These are phyloP conservation scores for Globisporangium recalcitrans DNA, from an alignment of 352 stramenopile species.

Conservation along the genomic window DNA sequence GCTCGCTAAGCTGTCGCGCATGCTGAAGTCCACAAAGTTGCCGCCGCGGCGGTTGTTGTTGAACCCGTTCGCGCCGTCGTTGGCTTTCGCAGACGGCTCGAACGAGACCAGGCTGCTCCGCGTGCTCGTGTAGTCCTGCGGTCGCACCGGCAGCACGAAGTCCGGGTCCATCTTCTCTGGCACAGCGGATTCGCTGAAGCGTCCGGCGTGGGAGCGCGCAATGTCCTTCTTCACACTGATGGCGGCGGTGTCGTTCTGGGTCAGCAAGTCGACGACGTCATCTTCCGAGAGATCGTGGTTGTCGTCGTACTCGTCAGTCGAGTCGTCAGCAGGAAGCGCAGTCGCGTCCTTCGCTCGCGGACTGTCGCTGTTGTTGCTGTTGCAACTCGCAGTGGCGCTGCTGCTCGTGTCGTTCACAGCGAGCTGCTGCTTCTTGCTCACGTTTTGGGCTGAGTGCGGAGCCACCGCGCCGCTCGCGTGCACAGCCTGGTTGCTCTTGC, in stretches of 20 bases:
- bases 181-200: constrained; percentile 20
- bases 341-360: background rate
- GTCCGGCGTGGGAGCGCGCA: constrained; percentile 1
- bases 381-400: constrained; percentile 6
- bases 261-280: background rate
- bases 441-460: background rate
- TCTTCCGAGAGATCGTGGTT: background rate
- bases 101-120: constrained; percentile 58
- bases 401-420: background rate
- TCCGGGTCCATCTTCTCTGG: constrained; percentile 30
- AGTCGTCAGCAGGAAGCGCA: background rate
- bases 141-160: constrained; percentile 32
- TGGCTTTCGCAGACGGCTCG: constrained; percentile 25
- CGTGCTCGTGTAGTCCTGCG: constrained; percentile 27
- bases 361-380: constrained; percentile 8
- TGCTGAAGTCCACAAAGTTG: constrained; percentile 19
- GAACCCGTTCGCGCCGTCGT: constrained; percentile 13
- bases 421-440: background rate
- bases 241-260: background rate
- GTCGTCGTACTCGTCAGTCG: background rate
- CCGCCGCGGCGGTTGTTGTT: constrained; percentile 16
- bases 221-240: background rate
- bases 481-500: background rate
- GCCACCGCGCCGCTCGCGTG: background rate
- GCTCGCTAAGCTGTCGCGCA: constrained; percentile 52